phyloP scores from a whole-genome alignment of 768 basidiomycete species.

The Serendipita sp. region DNA sequence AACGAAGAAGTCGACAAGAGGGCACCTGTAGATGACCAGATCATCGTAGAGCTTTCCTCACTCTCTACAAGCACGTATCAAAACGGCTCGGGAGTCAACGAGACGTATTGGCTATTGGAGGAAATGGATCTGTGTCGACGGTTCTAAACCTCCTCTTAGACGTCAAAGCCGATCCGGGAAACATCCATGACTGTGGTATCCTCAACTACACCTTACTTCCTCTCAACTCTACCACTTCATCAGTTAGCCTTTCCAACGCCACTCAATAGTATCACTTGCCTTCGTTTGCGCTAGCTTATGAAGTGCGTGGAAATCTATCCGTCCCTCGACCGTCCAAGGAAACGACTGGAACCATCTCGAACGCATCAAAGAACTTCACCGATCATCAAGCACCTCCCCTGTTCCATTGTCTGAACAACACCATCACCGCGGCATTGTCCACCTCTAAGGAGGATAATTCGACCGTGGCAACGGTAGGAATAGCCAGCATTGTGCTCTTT shows the following conservation, averaged over 20 bases:
- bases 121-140: not conserved
- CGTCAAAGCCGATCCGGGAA: not conserved
- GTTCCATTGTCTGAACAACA: conserved; percentile 41
- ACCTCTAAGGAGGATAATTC: conserved; percentile 26
- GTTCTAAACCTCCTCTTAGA: not conserved
- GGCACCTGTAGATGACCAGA: not conserved
- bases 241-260: not conserved
- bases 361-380: not conserved
- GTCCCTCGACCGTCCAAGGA: not conserved
- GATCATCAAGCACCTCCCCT: conserved; percentile 24
- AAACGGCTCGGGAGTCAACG: not conserved
- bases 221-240: not conserved
- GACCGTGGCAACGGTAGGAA: not conserved
- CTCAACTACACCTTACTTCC: not conserved
- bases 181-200: not conserved
- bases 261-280: not conserved
- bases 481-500: not conserved
- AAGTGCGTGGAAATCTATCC: not conserved
- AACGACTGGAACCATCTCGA: not conserved
- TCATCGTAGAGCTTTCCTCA: not conserved
- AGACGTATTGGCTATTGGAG: not conserved
- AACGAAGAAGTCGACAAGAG: too few relatives aligned
- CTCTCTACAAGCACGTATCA: not conserved
- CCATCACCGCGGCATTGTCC: conserved; percentile 41
- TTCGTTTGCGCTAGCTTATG: not conserved